phyloP scores from a whole-genome alignment of 768 basidiomycete genomes.

The Termitomyces sp. region DNA sequence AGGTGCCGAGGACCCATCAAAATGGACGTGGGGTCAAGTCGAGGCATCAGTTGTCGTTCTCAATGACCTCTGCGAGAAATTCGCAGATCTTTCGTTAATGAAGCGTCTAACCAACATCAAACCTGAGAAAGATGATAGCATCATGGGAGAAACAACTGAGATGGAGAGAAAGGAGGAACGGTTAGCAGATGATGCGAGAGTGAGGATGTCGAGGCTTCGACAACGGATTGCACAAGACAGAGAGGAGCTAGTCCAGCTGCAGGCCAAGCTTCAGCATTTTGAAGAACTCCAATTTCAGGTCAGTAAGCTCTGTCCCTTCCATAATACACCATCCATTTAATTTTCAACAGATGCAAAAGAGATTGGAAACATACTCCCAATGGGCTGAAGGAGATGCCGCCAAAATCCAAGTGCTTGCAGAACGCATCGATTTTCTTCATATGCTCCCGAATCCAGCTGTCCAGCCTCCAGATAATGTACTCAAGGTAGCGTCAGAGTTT shows the following conservation, averaged over 20 bases:
- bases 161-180: neutral
- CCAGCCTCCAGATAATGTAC: neutral
- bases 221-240: neutral
- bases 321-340: neutral
- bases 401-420: neutral
- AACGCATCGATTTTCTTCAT: neutral
- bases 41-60: neutral
- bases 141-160: no score
- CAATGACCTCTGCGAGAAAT: neutral
- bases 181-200: neutral
- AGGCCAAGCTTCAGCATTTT: neutral
- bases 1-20: neutral
- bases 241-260: slow-evolving; percentile 1
- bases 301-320: neutral
- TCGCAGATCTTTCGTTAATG: neutral
- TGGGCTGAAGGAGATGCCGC: slow-evolving; percentile 1
- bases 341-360: slow-evolving; percentile 1
- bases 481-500: neutral
- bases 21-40: slow-evolving; percentile 9
- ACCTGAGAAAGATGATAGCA: neutral
- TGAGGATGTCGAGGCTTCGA: neutral
- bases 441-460: slow-evolving; percentile 1
- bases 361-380: neutral
- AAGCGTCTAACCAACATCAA: neutral
- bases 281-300: slow-evolving; percentile 4